Conservation (phyloP, 495 filamentous ascomycete species). For the Hyaloscypha bicolor region DNA sequence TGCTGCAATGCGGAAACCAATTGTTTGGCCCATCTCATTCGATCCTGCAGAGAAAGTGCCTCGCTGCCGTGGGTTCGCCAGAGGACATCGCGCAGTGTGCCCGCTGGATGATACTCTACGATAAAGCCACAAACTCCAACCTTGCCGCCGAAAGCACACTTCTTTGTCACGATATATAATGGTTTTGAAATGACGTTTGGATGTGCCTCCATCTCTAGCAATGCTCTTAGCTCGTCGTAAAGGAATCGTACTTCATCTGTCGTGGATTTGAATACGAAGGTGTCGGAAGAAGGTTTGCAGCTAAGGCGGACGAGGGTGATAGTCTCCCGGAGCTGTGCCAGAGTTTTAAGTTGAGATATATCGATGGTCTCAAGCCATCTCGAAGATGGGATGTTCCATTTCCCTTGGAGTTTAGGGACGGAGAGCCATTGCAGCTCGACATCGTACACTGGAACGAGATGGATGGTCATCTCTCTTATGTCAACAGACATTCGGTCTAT, state of each 20-base stretch:
- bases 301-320: constrained; percentile 25
- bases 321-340: constrained; percentile 19
- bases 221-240: constrained; percentile 44
- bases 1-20: too few relatives aligned
- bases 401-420: constrained; percentile 14
- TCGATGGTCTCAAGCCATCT: constrained; percentile 18
- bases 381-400: constrained; percentile 9
- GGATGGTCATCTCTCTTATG: constrained; percentile 20
- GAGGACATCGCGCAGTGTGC: constrained; percentile 35
- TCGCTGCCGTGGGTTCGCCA: too few relatives aligned
- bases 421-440: constrained; percentile 21
- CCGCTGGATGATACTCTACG: constrained; percentile 34
- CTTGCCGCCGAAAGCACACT: constrained; percentile 37
- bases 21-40: too few relatives aligned
- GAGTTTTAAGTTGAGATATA: constrained; percentile 12
- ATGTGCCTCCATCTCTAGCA: constrained; percentile 34
- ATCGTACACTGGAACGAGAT: constrained; percentile 23
- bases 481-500: constrained; percentile 13
- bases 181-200: constrained; percentile 36
- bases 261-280: constrained; percentile 29
- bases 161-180: constrained; percentile 36
- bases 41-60: too few relatives aligned
- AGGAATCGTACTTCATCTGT: constrained; percentile 34
- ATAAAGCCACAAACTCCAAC: constrained; percentile 40
- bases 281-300: background rate